Evolutionary conservation across 1,139 yeast species (phyloP), one percentile per base, ranked within the genome.

Genomic region (Geotrichum histeridarum): DNA sequence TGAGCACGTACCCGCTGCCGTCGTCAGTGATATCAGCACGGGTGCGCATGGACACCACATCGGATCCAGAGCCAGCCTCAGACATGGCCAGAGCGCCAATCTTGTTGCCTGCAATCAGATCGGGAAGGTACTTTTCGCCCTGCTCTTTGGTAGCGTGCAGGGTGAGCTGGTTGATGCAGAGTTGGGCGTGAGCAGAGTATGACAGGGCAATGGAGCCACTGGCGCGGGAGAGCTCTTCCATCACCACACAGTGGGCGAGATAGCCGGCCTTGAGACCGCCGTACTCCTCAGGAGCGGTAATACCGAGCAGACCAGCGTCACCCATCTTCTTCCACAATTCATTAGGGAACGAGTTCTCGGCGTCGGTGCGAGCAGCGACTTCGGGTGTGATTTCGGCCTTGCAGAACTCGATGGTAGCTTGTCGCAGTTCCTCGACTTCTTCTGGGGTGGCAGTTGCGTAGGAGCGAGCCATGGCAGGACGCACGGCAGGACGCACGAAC

Each of bases 71-170:
- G 7, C 69, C 70, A 14, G 71, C 69, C 56, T 68, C 71, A 12
- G 70, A 65, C 70, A 68, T 68, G 48, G 70, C 70, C 50, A 68
- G 56, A 4, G 70, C 70, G 8, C 71, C 71, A 31, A 67, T 63
- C 55, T 66, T 65, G 38, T 51, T 53, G 9, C 71, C 71, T 3
- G 69, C 45, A 45, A 68, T 64, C 36, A 68, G 61, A 17, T 61
- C 68, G 0, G 70, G 69, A n/a, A 68, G 62, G 53, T 63, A 67
- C 57, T 66, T 67, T 35, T 63, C 65, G 1, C 61, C 64, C 57
- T 68, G 71, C 44, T 59, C 66, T 12, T 57, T 57, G 30, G 64
- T 66, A 32, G 65, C 53, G 51, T 68, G 70, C 27, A 67, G 60
- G 31, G 69, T 55, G 46, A 68, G 61, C 57, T 68, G 71, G 59